phyloP scores from a whole-genome alignment of 345 rosid genomes.

The Hibiscus trionum region DNA sequence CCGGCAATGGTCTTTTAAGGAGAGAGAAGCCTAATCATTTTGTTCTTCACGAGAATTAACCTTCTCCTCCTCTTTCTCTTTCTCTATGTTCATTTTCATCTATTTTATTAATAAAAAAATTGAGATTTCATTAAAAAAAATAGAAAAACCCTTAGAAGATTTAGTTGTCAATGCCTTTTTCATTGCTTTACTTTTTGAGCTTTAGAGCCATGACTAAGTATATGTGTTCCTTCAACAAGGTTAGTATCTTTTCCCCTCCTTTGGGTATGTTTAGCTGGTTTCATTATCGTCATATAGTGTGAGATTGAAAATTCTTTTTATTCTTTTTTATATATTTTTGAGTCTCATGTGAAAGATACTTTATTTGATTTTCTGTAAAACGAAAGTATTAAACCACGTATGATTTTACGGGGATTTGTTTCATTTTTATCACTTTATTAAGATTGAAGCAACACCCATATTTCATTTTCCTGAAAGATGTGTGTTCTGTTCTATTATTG shows the following conservation, averaged over 20 bases:
- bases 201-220: slow-evolving; percentile 62
- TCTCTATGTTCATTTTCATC: no score
- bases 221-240: slow-evolving; percentile 68
- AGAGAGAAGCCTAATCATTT: no score
- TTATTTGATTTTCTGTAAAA: slow-evolving; percentile 31
- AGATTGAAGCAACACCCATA: no score
- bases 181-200: slow-evolving; percentile 31
- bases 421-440: slow-evolving; percentile 1
- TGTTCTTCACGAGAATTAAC: no score
- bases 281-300: background rate
- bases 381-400: slow-evolving; percentile 3
- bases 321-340: background rate
- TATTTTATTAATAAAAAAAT: no score
- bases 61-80: no score
- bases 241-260: slow-evolving; percentile 1
- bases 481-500: slow-evolving; percentile 1
- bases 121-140: no score
- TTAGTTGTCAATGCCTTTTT: slow-evolving; percentile 49
- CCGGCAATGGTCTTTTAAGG: no score
- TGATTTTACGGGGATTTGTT: slow-evolving; percentile 8
- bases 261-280: background rate
- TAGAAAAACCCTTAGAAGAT: background rate
- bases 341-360: slow-evolving; percentile 15
- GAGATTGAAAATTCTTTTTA: no score
- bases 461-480: slow-evolving; percentile 16